Percentiles rank a stretch among this genome's conserved stretches.
These are phyloP conservation scores for Cladosporium velox DNA, from an alignment of 2,329 filamentous ascomycete genomes.

Conservation along the genomic window DNA sequence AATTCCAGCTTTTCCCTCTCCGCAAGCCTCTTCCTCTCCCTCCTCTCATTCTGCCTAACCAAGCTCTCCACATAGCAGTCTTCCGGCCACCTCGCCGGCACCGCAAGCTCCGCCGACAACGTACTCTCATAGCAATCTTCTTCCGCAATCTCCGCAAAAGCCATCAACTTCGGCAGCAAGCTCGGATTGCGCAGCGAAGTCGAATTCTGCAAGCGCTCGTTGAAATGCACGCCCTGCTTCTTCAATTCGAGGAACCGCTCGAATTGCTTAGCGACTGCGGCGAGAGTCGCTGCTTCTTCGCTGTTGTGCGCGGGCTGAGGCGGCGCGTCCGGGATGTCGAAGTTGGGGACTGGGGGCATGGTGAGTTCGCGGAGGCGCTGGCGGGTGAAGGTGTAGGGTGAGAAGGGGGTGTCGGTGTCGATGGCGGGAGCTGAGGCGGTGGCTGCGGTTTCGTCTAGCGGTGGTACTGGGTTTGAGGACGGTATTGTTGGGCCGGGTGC, in stretches of 20 bases:
- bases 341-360: conserved; percentile 69
- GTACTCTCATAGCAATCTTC: conserved; percentile 68
- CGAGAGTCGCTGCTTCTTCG: conserved; percentile 34
- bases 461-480: background rate
- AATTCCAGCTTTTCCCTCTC: conserved; percentile 36
- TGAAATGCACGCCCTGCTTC: conserved; percentile 75
- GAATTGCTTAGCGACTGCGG: conserved; percentile 64
- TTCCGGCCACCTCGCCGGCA: conserved; percentile 44
- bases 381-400: conserved; percentile 68
- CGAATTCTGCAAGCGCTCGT: conserved; percentile 68
- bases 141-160: conserved; percentile 61
- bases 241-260: conserved; percentile 76
- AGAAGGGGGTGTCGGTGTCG: conserved; percentile 40
- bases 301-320: conserved; percentile 48
- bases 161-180: conserved; percentile 70
- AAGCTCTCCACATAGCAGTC: conserved; percentile 46
- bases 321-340: conserved; percentile 73
- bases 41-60: conserved; percentile 38
- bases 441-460: conserved; percentile 27
- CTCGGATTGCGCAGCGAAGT: conserved; percentile 70
- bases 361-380: conserved; percentile 70
- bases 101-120: conserved; percentile 40
- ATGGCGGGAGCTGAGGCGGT: conserved; percentile 27
- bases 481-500: conserved; percentile 15
- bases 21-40: conserved; percentile 43